phyloP scores from a whole-genome alignment of 306 rosid genomes.

The Citrullus amarus region DNA sequence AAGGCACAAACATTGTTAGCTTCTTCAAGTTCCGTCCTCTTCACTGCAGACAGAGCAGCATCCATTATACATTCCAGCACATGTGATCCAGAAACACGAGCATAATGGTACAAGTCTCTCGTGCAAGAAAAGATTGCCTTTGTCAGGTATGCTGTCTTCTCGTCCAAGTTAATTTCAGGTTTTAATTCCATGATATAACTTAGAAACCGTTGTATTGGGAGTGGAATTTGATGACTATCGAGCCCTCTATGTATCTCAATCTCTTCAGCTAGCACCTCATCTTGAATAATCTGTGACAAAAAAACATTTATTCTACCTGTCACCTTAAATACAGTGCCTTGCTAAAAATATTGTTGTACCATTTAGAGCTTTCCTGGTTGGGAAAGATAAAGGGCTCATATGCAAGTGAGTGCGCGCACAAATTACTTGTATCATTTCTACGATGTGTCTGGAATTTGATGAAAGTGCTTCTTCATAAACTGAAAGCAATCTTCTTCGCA shows the following conservation, averaged over 20 bases:
- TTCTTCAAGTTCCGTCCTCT: slow-evolving; percentile 77
- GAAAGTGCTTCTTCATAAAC: slow-evolving; percentile 65
- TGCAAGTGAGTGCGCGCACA: slow-evolving; percentile 6
- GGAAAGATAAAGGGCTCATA: slow-evolving; percentile 7
- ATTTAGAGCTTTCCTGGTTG: neutral
- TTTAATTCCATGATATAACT: slow-evolving; percentile 36
- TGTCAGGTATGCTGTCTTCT: slow-evolving; percentile 19
- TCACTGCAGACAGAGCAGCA: slow-evolving; percentile 75
- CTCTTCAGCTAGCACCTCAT: slow-evolving; percentile 69
- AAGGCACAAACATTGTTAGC: slow-evolving; percentile 70
- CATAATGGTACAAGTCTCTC: slow-evolving; percentile 77
- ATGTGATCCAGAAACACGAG: slow-evolving; percentile 86
- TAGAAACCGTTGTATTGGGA: slow-evolving; percentile 51
- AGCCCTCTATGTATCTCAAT: slow-evolving; percentile 52
- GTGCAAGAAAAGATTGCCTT: slow-evolving; percentile 45
- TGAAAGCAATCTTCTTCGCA: slow-evolving; percentile 49
- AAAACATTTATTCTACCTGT: slow-evolving; percentile 9
- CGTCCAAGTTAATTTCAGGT: slow-evolving; percentile 25
- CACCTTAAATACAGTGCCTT: slow-evolving; percentile 7
- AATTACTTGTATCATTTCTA: slow-evolving; percentile 65
- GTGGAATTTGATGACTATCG: slow-evolving; percentile 47
- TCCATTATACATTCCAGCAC: slow-evolving; percentile 82
- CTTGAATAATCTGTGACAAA: slow-evolving; percentile 51
- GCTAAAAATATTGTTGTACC: slow-evolving; percentile 3
- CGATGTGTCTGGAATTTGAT: slow-evolving; percentile 55